A percentile compares a stretch with the other conserved stretches of the same genome.
phyloP scores from a whole-genome alignment of 495 filamentous ascomycete species.

The Penicillium bovifimosum region DNA sequence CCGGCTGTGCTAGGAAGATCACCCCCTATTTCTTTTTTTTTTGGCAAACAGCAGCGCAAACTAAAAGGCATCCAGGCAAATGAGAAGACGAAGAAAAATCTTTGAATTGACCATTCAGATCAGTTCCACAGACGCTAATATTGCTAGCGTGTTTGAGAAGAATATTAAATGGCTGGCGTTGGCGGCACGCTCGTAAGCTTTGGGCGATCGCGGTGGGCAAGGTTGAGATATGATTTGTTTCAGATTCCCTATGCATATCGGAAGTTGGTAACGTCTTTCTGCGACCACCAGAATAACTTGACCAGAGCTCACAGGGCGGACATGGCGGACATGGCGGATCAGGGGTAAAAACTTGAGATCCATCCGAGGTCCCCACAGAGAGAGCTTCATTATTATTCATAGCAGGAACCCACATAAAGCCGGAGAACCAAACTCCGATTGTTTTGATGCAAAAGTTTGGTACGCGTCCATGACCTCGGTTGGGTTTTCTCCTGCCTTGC shows the following conservation, averaged over 20 bases:
- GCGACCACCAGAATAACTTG: background rate
- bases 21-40: conserved; percentile 2
- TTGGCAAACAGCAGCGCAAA: too few relatives aligned
- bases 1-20: conserved; percentile 1
- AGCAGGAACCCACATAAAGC: background rate
- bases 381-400: conserved; percentile 10
- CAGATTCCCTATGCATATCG: conserved; percentile 12
- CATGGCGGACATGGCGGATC: background rate
- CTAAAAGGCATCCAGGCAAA: background rate
- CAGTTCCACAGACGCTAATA: conserved; percentile 5
- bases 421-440: conserved; percentile 12
- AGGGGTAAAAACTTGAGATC: conserved; percentile 14
- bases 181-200: conserved; percentile 12
- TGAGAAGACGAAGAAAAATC: background rate
- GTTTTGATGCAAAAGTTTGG: conserved; percentile 8
- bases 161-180: conserved; percentile 11
- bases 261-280: background rate
- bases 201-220: conserved; percentile 28
- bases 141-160: conserved; percentile 25
- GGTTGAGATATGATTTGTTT: conserved; percentile 34
- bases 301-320: too few relatives aligned
- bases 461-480: background rate
- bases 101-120: conserved; percentile 10
- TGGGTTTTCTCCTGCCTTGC: background rate
- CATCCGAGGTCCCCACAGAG: conserved; percentile 25